phyloP scores from a whole-genome alignment of 306 rosid species.

The Castanospermum australe region DNA sequence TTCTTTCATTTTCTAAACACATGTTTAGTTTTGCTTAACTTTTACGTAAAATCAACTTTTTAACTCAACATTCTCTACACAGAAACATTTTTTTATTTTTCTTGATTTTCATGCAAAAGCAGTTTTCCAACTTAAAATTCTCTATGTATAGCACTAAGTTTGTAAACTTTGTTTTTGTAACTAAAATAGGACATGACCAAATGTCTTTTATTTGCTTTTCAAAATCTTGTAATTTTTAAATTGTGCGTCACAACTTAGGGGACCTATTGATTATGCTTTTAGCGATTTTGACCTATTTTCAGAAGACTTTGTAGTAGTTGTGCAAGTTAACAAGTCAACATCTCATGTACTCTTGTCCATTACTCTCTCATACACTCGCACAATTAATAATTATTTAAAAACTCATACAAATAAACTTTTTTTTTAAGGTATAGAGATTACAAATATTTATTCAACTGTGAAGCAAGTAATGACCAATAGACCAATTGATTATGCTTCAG shows the following conservation, averaged over 20 bases:
- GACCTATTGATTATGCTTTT: too few relatives aligned
- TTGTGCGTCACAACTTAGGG: background rate
- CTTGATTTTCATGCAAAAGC: too few relatives aligned
- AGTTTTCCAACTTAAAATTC: too few relatives aligned
- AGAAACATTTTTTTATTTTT: too few relatives aligned
- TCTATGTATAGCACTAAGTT: too few relatives aligned
- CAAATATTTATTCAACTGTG: background rate
- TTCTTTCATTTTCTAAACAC: background rate
- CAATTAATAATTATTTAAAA: background rate
- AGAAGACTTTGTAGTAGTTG: background rate
- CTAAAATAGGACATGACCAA: background rate
- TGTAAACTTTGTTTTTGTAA: too few relatives aligned
- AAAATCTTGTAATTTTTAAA: background rate
- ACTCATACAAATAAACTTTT: background rate
- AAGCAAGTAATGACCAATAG: too few relatives aligned
- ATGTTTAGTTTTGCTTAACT: too few relatives aligned
- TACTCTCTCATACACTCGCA: background rate
- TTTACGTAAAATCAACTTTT: too few relatives aligned
- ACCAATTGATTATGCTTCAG: background rate
- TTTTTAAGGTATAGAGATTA: background rate
- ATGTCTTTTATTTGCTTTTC: background rate
- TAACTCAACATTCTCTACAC: too few relatives aligned
- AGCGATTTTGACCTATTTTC: too few relatives aligned
- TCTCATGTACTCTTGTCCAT: background rate
- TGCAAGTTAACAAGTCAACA: background rate